phyloP scores from a whole-genome alignment of 768 basidiomycete species.

The Clitopilus passeckerianus region DNA sequence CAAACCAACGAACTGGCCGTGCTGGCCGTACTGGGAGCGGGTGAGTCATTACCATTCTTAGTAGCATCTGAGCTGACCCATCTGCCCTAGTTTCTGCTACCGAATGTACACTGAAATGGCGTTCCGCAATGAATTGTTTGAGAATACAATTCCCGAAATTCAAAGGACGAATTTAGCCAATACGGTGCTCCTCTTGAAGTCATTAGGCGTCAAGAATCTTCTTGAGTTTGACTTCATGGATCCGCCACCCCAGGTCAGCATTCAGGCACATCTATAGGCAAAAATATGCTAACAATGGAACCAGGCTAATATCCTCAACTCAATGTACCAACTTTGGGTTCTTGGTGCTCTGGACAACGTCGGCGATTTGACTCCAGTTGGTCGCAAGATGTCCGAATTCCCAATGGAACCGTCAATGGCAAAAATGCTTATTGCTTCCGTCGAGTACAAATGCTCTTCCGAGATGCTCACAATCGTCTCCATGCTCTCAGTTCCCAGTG shows the following conservation, averaged over 20 bases:
- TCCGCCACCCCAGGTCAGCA: slow-evolving; percentile 89
- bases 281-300: not conserved
- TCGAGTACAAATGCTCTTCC: slow-evolving; percentile 87
- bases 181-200: slow-evolving; percentile 91
- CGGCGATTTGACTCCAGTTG: slow-evolving; percentile 89
- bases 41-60: slow-evolving; percentile 36
- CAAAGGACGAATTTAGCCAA: slow-evolving; percentile 97
- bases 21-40: slow-evolving; percentile 96
- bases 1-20: slow-evolving; percentile 92
- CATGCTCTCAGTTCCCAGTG: slow-evolving; percentile 97
- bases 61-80: not conserved
- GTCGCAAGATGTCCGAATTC: slow-evolving; percentile 98
- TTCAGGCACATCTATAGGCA: not conserved
- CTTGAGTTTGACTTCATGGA: slow-evolving; percentile 99
- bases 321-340: slow-evolving; percentile 99
- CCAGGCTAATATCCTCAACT: slow-evolving; percentile 94
- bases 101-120: slow-evolving; percentile 97
- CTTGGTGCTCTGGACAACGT: slow-evolving; percentile 96
- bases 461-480: slow-evolving; percentile 99
- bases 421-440: slow-evolving; percentile 96
- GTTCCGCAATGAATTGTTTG: slow-evolving; percentile 91
- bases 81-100: slow-evolving; percentile 76
- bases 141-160: slow-evolving; percentile 96
- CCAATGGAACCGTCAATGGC: slow-evolving; percentile 99
- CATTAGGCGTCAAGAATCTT: slow-evolving; percentile 93